Conservation (phyloP, 768 basidiomycete species). For the Leccinum fibrillosum region DNA sequence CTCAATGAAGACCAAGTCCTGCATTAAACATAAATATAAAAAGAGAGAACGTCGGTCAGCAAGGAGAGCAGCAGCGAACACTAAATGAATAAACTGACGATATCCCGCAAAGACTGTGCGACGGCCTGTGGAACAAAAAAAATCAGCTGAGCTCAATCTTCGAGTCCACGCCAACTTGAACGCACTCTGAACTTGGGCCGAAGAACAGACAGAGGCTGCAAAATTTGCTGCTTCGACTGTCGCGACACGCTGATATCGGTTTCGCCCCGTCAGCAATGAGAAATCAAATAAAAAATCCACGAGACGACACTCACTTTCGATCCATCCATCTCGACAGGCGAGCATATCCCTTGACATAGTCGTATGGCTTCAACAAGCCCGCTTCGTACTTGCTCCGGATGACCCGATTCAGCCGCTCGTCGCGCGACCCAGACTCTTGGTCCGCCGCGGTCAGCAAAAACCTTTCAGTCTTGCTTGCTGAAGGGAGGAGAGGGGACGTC, state of each 20-base stretch:
- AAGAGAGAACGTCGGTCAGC: neutral
- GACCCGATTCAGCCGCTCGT: conserved; percentile 83
- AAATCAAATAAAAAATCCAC: neutral
- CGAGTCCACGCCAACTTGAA: neutral
- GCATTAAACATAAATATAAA: neutral
- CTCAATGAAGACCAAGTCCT: conserved; percentile 97
- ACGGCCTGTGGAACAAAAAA: neutral
- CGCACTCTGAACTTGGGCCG: neutral
- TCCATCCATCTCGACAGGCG: conserved; percentile 94
- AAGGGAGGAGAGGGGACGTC: conserved; percentile 56
- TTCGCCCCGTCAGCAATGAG: conserved; percentile 52
- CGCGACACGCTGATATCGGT: conserved; percentile 64
- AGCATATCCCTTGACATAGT: conserved; percentile 95
- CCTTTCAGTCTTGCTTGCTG: conserved; percentile 57
- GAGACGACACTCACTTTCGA: conserved; percentile 56
- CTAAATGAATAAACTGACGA: neutral
- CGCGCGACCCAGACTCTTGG: conserved; percentile 86
- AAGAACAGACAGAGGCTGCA: conserved; percentile 72
- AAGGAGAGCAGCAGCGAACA: neutral
- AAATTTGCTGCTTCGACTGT: conserved; percentile 87
- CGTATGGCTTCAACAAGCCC: conserved; percentile 90
- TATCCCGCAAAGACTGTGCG: neutral
- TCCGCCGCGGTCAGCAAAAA: conserved; percentile 95
- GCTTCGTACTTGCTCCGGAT: conserved; percentile 98
- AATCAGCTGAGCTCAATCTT: neutral